Evolutionary conservation across 495 filamentous ascomycete genomes (phyloP), one percentile per base, ranked within the genome.

Genomic region (Penicillium ucsense): DNA sequence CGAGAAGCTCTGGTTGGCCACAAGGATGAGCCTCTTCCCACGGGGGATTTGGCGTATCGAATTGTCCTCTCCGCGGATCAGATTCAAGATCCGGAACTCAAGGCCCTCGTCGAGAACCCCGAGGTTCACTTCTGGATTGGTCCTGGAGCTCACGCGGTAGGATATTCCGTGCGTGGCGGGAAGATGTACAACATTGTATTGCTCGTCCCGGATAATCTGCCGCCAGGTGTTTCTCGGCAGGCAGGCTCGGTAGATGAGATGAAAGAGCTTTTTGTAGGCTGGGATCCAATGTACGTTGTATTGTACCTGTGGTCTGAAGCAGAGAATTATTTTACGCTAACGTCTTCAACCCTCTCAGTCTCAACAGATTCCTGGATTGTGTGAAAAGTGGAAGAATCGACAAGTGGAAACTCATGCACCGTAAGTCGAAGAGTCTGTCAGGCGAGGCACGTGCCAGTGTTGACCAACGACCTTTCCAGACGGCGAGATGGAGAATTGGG

Each of bases 71-170:
- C 61, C 3, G 65, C 72, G 5, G 67, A 71, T 11, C 49, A 65
- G 39, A 58, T 64, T 8, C 53, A 66, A 6, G 72, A 81, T 44
- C 59, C 61, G 8, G 62, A 72, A 65, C 78, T 67, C 58, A 70
- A 27, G 64, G 75, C 46, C 37, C 82, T 55, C 54, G 66, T 57
- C 49, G 65, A 46, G 72, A 78, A 77, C 10, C 76, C 82, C 2
- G 69, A 73, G 28, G 80, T 85, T 11, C 71, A 85, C 51, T 83
- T 85, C 56, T 89, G 86, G 86, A 58, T 85, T 43, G 84, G 85
- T 0, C 82, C 83, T 0, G 68, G 72, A 9, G 67, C 75, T 6
- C 82, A 86, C 60, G 80, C 71, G 4, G 83, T 86, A 2, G 78
- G 74, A 9, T 87, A 86, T 53, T 82, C 80, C 3, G 48, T 88